phyloP scores from a whole-genome alignment of 2,329 filamentous ascomycete species.

The Ophiobolus disseminans region DNA sequence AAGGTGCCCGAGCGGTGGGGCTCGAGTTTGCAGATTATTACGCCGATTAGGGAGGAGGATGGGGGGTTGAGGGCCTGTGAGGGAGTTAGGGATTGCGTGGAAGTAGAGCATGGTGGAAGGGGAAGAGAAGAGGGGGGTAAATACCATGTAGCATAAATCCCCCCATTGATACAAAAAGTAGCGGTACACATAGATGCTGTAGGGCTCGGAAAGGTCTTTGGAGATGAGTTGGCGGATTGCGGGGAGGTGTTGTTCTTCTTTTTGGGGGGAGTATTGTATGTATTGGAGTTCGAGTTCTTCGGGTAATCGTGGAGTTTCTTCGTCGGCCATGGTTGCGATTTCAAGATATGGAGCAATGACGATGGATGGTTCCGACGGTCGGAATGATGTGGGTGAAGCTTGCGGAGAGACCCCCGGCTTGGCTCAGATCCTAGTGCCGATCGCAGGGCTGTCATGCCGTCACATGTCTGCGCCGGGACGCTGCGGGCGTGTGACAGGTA shows the following conservation, averaged over 20 bases:
- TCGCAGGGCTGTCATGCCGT: slow-evolving; percentile 14
- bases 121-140: background rate
- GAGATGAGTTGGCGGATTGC: slow-evolving; percentile 92
- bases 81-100: background rate
- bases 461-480: slow-evolving; percentile 13
- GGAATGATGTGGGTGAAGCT: slow-evolving; percentile 1
- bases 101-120: background rate
- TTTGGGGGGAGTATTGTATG: slow-evolving; percentile 64
- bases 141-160: slow-evolving; percentile 93
- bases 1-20: slow-evolving; percentile 84
- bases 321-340: slow-evolving; percentile 22
- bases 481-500: background rate
- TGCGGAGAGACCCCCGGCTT: slow-evolving; percentile 3
- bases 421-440: slow-evolving; percentile 8
- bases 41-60: slow-evolving; percentile 75
- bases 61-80: slow-evolving; percentile 42
- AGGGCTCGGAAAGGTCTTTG: slow-evolving; percentile 95
- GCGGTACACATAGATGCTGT: slow-evolving; percentile 98
- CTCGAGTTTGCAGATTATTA: slow-evolving; percentile 95
- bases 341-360: background rate
- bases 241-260: slow-evolving; percentile 74
- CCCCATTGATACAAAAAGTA: slow-evolving; percentile 99
- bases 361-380: slow-evolving; percentile 1
- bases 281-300: slow-evolving; percentile 57
- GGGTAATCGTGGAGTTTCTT: slow-evolving; percentile 2